These are phyloP conservation scores for Bothia castanella DNA, from an alignment of 1,284 basidiomycete species.

Conservation along the genomic window DNA sequence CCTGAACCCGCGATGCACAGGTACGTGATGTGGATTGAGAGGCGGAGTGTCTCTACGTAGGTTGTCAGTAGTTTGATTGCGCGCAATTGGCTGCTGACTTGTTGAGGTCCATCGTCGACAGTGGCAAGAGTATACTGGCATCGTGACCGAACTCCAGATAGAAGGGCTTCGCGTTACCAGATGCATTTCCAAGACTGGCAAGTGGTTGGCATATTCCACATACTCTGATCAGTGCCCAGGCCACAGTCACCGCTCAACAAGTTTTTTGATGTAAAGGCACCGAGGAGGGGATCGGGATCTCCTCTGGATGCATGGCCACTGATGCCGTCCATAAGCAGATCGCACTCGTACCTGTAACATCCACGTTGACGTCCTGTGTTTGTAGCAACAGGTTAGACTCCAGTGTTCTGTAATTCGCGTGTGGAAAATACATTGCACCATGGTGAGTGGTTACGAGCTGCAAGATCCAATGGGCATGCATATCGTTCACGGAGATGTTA, in stretches of 20 bases:
- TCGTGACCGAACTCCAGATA: conserved; percentile 51
- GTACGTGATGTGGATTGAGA: conserved; percentile 32
- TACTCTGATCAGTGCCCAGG: background rate
- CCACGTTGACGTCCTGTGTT: background rate
- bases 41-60: conserved; percentile 32
- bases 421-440: conserved; percentile 43
- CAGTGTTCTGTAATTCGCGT: conserved; percentile 38
- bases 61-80: background rate
- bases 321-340: conserved; percentile 44
- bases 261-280: conserved; percentile 43
- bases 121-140: conserved; percentile 44
- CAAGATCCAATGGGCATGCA: conserved; percentile 46
- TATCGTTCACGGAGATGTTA: conserved; percentile 33
- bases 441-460: conserved; percentile 35
- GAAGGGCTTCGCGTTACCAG: conserved; percentile 32
- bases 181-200: conserved; percentile 38
- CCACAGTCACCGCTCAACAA: conserved; percentile 38
- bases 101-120: conserved; percentile 43
- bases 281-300: conserved; percentile 39
- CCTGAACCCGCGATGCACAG: conserved; percentile 36
- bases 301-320: conserved; percentile 44
- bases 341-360: conserved; percentile 39
- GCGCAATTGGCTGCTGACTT: conserved; percentile 26
- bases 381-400: conserved; percentile 29
- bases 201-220: background rate